phyloP scores from a whole-genome alignment of 1,284 basidiomycete genomes.

The Fomitiporia mediterranea region DNA sequence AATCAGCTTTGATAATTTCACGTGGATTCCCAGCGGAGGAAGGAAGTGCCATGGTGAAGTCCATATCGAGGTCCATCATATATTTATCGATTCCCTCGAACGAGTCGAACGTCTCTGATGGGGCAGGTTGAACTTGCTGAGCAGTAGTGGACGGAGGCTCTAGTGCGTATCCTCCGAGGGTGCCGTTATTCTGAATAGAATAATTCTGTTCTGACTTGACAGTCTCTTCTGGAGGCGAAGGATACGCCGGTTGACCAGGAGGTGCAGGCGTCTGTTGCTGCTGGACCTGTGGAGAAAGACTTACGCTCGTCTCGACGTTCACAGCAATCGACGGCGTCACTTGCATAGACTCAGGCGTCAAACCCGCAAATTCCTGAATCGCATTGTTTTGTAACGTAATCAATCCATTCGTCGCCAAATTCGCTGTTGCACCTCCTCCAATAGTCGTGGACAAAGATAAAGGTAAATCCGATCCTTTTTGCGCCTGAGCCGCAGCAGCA shows the following conservation, averaged over 20 bases:
- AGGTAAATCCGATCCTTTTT: not conserved
- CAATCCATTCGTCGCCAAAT: not conserved
- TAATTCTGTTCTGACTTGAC: not conserved
- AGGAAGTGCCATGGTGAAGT: constrained; percentile 37
- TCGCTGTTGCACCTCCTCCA: not conserved
- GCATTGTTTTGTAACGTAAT: not conserved
- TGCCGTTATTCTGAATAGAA: not conserved
- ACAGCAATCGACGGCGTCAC: not conserved
- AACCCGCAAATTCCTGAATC: not conserved
- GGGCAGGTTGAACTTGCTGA: constrained; percentile 18
- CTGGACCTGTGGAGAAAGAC: constrained; percentile 2
- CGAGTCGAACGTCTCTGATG: constrained; percentile 31
- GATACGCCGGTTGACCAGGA: constrained; percentile 9
- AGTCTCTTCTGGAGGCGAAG: constrained; percentile 18
- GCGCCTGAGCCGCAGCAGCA: not conserved
- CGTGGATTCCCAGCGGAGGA: not conserved
- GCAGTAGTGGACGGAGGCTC: not conserved
- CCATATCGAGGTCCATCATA: constrained; percentile 40
- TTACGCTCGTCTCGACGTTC: constrained; percentile 9
- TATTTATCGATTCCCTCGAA: constrained; percentile 41
- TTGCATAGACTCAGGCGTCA: not conserved
- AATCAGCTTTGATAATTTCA: constrained; percentile 7
- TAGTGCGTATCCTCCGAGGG: not conserved
- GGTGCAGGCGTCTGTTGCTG: not conserved
- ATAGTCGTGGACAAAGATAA: too few species aligned